These are phyloP conservation scores for Purpureocillium lavendulum DNA, from an alignment of 2,329 filamentous ascomycete species.

Conservation along the genomic window DNA sequence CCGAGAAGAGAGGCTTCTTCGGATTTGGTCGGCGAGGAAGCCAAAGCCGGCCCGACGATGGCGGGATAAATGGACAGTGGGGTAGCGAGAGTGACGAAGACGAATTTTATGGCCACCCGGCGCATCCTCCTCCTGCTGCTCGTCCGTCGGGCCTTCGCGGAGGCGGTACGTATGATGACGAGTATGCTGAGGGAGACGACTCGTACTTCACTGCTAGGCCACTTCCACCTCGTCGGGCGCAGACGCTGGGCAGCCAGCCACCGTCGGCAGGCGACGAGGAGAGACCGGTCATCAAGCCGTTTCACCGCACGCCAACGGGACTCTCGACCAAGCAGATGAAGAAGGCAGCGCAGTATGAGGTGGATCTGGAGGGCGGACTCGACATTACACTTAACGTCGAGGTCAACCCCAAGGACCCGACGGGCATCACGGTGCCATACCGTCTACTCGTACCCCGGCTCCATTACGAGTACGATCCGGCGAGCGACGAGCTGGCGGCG, in stretches of 20 bases:
- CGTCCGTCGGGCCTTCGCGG: constrained; percentile 26
- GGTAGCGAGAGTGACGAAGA: constrained; percentile 34
- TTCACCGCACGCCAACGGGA: constrained; percentile 64
- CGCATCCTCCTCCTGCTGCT: constrained; percentile 12
- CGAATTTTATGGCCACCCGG: constrained; percentile 13
- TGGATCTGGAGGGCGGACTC: constrained; percentile 76
- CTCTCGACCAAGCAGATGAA: constrained; percentile 54
- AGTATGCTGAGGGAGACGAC: constrained; percentile 49
- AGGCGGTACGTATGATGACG: constrained; percentile 33
- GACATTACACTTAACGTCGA: constrained; percentile 88
- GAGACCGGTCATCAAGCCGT: constrained; percentile 26
- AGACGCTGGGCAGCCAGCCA: constrained; percentile 19
- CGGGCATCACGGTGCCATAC: constrained; percentile 83
- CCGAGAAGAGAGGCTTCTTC: constrained; percentile 32
- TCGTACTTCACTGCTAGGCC: constrained; percentile 42
- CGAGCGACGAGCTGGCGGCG: constrained; percentile 24
- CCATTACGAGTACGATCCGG: constrained; percentile 44
- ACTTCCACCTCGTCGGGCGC: constrained; percentile 20
- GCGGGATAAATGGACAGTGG: constrained; percentile 48
- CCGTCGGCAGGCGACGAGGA: constrained; percentile 12
- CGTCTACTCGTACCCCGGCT: constrained; percentile 76
- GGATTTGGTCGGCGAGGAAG: constrained; percentile 33
- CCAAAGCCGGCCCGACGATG: constrained; percentile 33
- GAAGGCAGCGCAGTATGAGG: constrained; percentile 43
- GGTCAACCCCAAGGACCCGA: constrained; percentile 74